Evolutionary conservation across 768 basidiomycete species (phyloP).

Genomic region (Neoboletus brunneissimus): DNA sequence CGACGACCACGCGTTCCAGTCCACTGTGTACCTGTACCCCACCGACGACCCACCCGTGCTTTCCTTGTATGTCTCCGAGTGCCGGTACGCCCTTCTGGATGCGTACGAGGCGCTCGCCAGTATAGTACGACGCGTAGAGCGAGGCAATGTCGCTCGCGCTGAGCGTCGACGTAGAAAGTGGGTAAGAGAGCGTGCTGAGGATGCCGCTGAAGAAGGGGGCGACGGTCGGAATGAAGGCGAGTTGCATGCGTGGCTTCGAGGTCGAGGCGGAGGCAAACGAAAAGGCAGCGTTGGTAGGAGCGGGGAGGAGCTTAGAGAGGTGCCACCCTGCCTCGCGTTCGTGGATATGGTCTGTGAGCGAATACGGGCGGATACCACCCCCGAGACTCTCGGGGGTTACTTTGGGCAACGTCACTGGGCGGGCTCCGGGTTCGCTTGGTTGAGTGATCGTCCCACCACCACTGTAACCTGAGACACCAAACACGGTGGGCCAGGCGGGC

Average conservation of each 20-base stretch:
- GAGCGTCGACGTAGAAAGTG: conserved; percentile 57
- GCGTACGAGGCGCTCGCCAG: conserved; percentile 66
- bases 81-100: conserved; percentile 69
- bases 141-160: conserved; percentile 68
- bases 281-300: not conserved
- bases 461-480: conserved; percentile 92
- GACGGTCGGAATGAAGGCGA: conserved; percentile 87
- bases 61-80: conserved; percentile 70
- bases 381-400: conserved; percentile 71
- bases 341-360: conserved; percentile 97
- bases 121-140: conserved; percentile 79
- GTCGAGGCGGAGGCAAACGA: not conserved
- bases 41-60: conserved; percentile 89
- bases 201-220: conserved; percentile 98
- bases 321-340: conserved; percentile 92
- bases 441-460: conserved; percentile 88
- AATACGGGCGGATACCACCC: conserved; percentile 79
- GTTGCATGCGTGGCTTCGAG: conserved; percentile 38
- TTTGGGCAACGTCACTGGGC: conserved; percentile 77
- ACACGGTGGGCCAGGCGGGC: conserved; percentile 72
- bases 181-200: conserved; percentile 80
- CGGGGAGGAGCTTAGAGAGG: conserved; percentile 58
- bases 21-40: conserved; percentile 91
- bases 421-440: conserved; percentile 55
- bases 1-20: conserved; percentile 90